Evolutionary conservation across 2,329 filamentous ascomycete species (phyloP).

Genomic region (Sporothrix pallida): DNA sequence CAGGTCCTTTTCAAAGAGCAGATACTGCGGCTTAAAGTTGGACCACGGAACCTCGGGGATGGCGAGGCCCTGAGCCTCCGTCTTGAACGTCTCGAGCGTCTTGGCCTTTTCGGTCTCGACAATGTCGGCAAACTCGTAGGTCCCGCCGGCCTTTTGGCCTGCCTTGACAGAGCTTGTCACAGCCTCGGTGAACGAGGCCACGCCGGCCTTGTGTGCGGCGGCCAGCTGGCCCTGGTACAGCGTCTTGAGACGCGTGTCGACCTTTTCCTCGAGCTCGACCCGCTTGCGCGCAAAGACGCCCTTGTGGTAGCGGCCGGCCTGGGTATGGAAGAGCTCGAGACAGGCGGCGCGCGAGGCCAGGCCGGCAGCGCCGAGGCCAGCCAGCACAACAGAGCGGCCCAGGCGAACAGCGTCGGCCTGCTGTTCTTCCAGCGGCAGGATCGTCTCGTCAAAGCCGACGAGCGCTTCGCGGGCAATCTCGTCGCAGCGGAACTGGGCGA

Average conservation of each 20-base stretch:
- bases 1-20: conserved; percentile 85
- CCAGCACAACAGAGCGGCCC: conserved; percentile 75
- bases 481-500: conserved; percentile 97
- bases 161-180: conserved; percentile 86
- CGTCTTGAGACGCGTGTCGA: conserved; percentile 85
- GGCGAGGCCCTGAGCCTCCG: conserved; percentile 72
- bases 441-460: conserved; percentile 78
- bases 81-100: conserved; percentile 75
- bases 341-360: conserved; percentile 72
- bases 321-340: conserved; percentile 83
- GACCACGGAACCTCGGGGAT: conserved; percentile 88
- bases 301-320: conserved; percentile 96
- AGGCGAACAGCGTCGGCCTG: conserved; percentile 75
- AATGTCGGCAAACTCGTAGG: conserved; percentile 95
- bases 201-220: conserved; percentile 87
- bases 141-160: conserved; percentile 87
- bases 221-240: conserved; percentile 87
- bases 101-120: conserved; percentile 81
- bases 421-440: conserved; percentile 82
- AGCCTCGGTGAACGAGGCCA: conserved; percentile 82
- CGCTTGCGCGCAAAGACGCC: conserved; percentile 88
- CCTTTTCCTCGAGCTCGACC: conserved; percentile 81
- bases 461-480: conserved; percentile 93
- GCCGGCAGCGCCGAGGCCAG: conserved; percentile 76
- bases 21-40: conserved; percentile 79